These are phyloP conservation scores for Cyclanthera cordifolia DNA, from an alignment of 306 rosid species.

Conservation along the genomic window DNA sequence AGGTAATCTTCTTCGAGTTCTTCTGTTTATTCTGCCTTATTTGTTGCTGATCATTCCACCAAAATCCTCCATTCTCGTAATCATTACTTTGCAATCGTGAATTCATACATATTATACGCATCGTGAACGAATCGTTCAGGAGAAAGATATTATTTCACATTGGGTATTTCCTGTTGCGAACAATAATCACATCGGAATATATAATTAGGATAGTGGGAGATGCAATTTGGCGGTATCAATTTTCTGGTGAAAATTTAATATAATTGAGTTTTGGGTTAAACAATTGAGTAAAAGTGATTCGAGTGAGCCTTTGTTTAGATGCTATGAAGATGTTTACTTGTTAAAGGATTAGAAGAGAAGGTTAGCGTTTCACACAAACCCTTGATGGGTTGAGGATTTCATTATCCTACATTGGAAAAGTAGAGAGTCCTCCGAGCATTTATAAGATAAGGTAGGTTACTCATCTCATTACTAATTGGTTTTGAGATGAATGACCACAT, in stretches of 20 bases:
- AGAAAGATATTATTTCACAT: not conserved
- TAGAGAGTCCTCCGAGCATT: no score
- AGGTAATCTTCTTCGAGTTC: not conserved
- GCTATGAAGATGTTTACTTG: not conserved
- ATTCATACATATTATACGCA: not conserved
- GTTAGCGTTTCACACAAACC: not conserved
- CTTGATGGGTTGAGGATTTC: no score
- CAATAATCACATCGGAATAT: not conserved
- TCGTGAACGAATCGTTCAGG: not conserved
- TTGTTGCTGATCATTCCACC: not conserved
- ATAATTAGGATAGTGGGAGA: not conserved
- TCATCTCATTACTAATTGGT: no score
- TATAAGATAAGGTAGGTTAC: no score
- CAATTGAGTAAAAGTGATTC: not conserved
- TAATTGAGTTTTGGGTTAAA: not conserved
- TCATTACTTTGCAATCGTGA: not conserved
- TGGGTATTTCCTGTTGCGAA: not conserved
- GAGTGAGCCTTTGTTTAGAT: not conserved
- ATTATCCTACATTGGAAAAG: no score
- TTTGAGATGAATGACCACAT: no score
- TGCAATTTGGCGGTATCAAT: not conserved
- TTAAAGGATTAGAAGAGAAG: not conserved
- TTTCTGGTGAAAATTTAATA: not conserved
- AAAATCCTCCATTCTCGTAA: not conserved
- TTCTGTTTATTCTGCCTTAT: not conserved